These are phyloP conservation scores for Apodospora peruviana DNA, from an alignment of 495 filamentous ascomycete species.

Conservation along the genomic window DNA sequence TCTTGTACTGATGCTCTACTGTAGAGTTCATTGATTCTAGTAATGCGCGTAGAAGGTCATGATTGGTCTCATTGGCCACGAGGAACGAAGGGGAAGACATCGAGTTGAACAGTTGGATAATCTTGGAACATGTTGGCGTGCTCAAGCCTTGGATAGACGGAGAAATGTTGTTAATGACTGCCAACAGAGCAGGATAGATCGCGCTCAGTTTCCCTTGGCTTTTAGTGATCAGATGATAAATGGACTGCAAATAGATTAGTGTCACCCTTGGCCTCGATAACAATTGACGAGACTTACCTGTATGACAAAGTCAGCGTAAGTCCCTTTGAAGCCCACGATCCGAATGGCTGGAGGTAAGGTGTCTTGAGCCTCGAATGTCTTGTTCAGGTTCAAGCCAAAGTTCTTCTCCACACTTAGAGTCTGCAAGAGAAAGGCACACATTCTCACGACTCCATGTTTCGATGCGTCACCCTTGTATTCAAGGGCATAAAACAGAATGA, in stretches of 20 bases:
- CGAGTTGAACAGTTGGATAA: constrained; percentile 83
- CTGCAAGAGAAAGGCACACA: constrained; percentile 96
- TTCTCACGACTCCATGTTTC: constrained; percentile 86
- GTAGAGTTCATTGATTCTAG: constrained; percentile 90
- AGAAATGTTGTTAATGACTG: constrained; percentile 88
- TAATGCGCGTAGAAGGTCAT: constrained; percentile 71
- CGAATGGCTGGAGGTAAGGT: constrained; percentile 76
- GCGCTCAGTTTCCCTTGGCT: constrained; percentile 89
- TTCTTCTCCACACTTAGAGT: constrained; percentile 90
- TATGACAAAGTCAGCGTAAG: constrained; percentile 90
- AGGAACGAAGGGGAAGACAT: constrained; percentile 95
- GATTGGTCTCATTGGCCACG: constrained; percentile 92
- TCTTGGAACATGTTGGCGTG: constrained; percentile 67
- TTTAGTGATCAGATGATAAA: constrained; percentile 84
- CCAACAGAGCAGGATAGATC: constrained; percentile 87
- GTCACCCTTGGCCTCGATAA: neutral
- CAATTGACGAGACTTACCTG: constrained; percentile 57
- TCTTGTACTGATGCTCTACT: constrained; percentile 82
- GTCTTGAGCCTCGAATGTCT: constrained; percentile 82
- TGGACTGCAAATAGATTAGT: constrained; percentile 59
- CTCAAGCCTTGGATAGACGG: constrained; percentile 75
- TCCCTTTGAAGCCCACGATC: constrained; percentile 77
- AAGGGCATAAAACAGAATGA: constrained; percentile 87
- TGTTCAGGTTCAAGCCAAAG: constrained; percentile 87
- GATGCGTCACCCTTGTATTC: constrained; percentile 80